These are phyloP conservation scores for Stylonectria norvegica DNA, from an alignment of 2,329 filamentous ascomycete species.

Conservation along the genomic window DNA sequence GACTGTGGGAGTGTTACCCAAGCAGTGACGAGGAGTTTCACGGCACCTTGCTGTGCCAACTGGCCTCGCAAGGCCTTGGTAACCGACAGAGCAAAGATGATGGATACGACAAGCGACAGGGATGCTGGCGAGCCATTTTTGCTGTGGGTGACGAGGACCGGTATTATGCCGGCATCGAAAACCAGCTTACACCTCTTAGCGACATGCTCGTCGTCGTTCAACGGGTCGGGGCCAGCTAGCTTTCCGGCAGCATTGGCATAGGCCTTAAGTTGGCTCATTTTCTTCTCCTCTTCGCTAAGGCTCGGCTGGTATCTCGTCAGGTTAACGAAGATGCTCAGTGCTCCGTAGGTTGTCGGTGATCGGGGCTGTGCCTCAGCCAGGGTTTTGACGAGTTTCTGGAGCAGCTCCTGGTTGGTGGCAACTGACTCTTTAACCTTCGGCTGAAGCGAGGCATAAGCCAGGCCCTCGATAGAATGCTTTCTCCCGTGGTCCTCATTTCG, in stretches of 20 bases:
- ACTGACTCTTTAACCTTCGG: slow-evolving; percentile 81
- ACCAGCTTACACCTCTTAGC: slow-evolving; percentile 70
- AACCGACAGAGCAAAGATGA: slow-evolving; percentile 73
- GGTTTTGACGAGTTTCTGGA: slow-evolving; percentile 65
- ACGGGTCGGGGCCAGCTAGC: slow-evolving; percentile 56
- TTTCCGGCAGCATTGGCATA: slow-evolving; percentile 84
- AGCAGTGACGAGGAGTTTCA: slow-evolving; percentile 75
- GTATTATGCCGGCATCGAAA: slow-evolving; percentile 74
- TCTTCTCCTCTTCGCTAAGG: slow-evolving; percentile 86
- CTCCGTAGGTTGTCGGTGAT: slow-evolving; percentile 76
- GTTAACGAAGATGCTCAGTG: slow-evolving; percentile 80
- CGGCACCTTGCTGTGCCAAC: slow-evolving; percentile 89
- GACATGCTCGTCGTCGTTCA: slow-evolving; percentile 76
- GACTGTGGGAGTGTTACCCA: slow-evolving; percentile 59
- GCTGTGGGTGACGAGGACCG: slow-evolving; percentile 71
- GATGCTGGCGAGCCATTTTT: slow-evolving; percentile 70
- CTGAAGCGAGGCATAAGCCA: slow-evolving; percentile 88
- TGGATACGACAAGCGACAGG: slow-evolving; percentile 68
- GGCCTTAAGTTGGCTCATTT: slow-evolving; percentile 85
- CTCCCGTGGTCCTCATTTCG: slow-evolving; percentile 54
- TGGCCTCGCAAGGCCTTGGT: slow-evolving; percentile 70
- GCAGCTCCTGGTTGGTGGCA: slow-evolving; percentile 62
- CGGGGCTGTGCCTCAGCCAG: slow-evolving; percentile 57
- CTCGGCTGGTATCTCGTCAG: slow-evolving; percentile 75
- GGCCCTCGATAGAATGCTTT: slow-evolving; percentile 78